Base-by-base conservation (phyloP, 139 green algal species). In the Chlorella sorokiniana region DNA sequence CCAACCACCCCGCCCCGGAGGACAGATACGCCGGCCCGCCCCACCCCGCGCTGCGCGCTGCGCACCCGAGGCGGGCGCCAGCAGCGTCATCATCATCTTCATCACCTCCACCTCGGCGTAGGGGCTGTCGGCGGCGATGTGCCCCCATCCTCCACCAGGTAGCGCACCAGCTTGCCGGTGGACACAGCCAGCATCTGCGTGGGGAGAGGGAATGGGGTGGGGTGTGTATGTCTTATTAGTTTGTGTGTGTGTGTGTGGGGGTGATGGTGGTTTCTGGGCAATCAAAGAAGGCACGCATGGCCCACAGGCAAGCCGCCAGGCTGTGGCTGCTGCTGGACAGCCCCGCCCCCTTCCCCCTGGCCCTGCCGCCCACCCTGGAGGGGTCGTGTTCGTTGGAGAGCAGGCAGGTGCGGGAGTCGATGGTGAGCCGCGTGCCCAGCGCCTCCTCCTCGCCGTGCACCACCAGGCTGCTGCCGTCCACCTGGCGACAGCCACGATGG, bases 61-160 rank as follows among this genome's bases (percentile, higher is more conserved):
- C 14, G 76, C 78, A 52, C 95, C 95, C 4, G 89, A 65, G 14
- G 93, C 94, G 48, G 94, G 92, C 2, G 89, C 84, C 42, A 95
- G 79, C 76, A 97, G 84, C 42, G 89, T 90, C 94, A 97, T 97
- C 81, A 98, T 82, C 91, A 97, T 98, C 89, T 98, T 98, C 95
- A 98, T 98, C 2, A 97, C 95, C 84, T 93, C 91, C n/a, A 96
- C 79, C 83, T 97, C 94, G 18, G 93, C 94, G 78, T 95, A 98
- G 1, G 93, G 82, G 71, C 92, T 76, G 81, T 94, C 91, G 10
- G 84, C 63, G 20, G 84, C 78, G 25, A 98, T 88, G 62, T 92
- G 85, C 4, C 52, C 82, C 93, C 93, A 61, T 95, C 87, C 5
- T 90, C 78, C 68, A 97, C 88, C 52, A 98, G 88, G 82, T 92